Evolutionary conservation across 208 protist species (phyloP).

Genomic region (Tritrichomonas foetus): DNA sequence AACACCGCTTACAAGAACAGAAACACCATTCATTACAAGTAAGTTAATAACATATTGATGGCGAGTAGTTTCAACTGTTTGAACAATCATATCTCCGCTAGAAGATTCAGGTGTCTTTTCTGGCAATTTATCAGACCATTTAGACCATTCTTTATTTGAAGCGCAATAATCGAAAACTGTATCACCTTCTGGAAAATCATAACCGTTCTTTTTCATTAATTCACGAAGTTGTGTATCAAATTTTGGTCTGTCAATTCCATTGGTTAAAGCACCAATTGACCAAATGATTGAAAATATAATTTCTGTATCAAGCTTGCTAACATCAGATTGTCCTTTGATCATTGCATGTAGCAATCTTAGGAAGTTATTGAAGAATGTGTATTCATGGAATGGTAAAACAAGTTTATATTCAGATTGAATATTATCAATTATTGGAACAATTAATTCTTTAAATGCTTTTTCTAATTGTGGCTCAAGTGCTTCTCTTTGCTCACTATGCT

Average conservation of each 20-base stretch:
- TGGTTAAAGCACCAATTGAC: slow-evolving; percentile 84
- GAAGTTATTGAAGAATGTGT: slow-evolving; percentile 30
- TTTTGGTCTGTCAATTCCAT: slow-evolving; percentile 68
- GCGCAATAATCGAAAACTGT: slow-evolving; percentile 44
- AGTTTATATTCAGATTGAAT: not conserved
- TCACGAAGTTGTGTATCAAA: slow-evolving; percentile 63
- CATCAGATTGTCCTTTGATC: not conserved
- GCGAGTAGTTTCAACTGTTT: slow-evolving; percentile 87
- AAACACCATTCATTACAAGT: slow-evolving; percentile 73
- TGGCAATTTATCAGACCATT: slow-evolving; percentile 11
- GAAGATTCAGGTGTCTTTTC: slow-evolving; percentile 66
- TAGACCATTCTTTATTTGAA: not conserved
- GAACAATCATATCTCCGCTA: slow-evolving; percentile 88
- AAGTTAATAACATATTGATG: slow-evolving; percentile 83
- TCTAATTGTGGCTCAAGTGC: not conserved
- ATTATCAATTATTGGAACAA: not conserved
- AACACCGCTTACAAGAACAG: slow-evolving; percentile 84
- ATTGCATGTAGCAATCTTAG: not conserved
- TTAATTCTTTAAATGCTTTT: not conserved
- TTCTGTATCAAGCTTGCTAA: not conserved
- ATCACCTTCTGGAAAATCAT: not conserved
- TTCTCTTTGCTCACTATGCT: not conserved
- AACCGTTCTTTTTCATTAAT: not conserved
- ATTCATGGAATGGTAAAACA: not conserved
- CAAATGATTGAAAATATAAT: slow-evolving; percentile 84